Conservation (phyloP, 148 eudicot genomes). For the Limonium bicolor region DNA sequence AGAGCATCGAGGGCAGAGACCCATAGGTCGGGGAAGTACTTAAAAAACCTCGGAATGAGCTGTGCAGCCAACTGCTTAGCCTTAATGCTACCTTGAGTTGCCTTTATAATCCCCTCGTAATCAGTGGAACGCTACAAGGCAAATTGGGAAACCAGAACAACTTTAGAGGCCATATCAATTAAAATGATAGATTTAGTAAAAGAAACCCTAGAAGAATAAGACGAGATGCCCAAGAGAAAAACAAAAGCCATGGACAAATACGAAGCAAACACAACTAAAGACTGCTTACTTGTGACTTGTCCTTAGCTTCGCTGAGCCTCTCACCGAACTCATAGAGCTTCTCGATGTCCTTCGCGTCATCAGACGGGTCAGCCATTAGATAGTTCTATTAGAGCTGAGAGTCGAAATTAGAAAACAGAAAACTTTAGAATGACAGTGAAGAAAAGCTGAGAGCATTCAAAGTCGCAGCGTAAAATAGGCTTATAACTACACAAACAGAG, state of each 20-base stretch:
- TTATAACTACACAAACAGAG: conserved; percentile 3
- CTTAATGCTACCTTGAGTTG: conserved; percentile 60
- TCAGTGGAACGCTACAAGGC: conserved; percentile 42
- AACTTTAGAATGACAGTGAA: conserved; percentile 1
- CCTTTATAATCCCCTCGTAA: conserved; percentile 53
- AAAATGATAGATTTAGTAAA: background rate
- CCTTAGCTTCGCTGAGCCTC: conserved; percentile 73
- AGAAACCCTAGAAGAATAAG: conserved; percentile 14
- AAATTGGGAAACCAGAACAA: background rate
- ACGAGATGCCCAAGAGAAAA: no score
- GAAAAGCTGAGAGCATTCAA: background rate
- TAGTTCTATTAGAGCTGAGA: conserved; percentile 7
- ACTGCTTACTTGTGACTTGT: conserved; percentile 88
- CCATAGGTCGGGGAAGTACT: conserved; percentile 56
- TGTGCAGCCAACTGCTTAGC: conserved; percentile 86
- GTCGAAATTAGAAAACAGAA: background rate
- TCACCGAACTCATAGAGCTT: conserved; percentile 83
- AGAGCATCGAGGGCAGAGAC: conserved; percentile 57
- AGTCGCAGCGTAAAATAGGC: background rate
- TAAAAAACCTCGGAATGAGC: conserved; percentile 88
- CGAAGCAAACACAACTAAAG: no score
- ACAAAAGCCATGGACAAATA: no score
- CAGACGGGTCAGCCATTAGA: conserved; percentile 36
- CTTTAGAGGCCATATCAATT: background rate
- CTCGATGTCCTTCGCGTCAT: conserved; percentile 59